phyloP scores from a whole-genome alignment of 2,329 filamentous ascomycete species.

The Ceratocystiopsis sp. region DNA sequence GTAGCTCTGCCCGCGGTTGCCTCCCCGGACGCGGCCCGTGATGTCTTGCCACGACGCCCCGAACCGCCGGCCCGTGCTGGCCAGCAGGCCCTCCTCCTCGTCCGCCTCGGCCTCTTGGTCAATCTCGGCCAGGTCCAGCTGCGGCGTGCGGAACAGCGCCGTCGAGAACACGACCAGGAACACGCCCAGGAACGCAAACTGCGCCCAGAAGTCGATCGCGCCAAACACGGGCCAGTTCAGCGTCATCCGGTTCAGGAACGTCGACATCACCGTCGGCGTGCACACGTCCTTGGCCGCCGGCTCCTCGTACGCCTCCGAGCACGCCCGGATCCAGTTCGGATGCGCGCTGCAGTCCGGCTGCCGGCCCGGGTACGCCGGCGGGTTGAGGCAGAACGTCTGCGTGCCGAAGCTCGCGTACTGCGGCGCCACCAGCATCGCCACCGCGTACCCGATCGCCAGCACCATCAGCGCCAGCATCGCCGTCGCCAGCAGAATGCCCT shows the following conservation, averaged over 20 bases:
- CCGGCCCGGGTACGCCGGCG: slow-evolving; percentile 41
- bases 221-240: slow-evolving; percentile 95
- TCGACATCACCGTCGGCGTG: slow-evolving; percentile 80
- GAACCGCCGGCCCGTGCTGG: slow-evolving; percentile 65
- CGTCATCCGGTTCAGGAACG: slow-evolving; percentile 81
- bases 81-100: slow-evolving; percentile 83
- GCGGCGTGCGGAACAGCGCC: slow-evolving; percentile 64
- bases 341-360: slow-evolving; percentile 61
- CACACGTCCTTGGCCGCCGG: slow-evolving; percentile 64
- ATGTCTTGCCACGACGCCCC: slow-evolving; percentile 83
- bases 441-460: slow-evolving; percentile 78
- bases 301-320: slow-evolving; percentile 59
- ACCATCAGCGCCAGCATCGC: slow-evolving; percentile 82
- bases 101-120: slow-evolving; percentile 84
- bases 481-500: slow-evolving; percentile 79
- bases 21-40: slow-evolving; percentile 32
- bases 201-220: slow-evolving; percentile 84
- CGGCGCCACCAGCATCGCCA: slow-evolving; percentile 87
- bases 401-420: slow-evolving; percentile 91
- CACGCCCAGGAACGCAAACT: slow-evolving; percentile 75
- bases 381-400: slow-evolving; percentile 78
- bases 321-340: slow-evolving; percentile 57
- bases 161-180: slow-evolving; percentile 71
- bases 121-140: slow-evolving; percentile 55
- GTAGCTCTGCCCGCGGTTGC: too few species aligned